Evolutionary conservation across 2,329 filamentous ascomycete genomes (phyloP).

Genomic region (Cladosporium sphaerospermum): DNA sequence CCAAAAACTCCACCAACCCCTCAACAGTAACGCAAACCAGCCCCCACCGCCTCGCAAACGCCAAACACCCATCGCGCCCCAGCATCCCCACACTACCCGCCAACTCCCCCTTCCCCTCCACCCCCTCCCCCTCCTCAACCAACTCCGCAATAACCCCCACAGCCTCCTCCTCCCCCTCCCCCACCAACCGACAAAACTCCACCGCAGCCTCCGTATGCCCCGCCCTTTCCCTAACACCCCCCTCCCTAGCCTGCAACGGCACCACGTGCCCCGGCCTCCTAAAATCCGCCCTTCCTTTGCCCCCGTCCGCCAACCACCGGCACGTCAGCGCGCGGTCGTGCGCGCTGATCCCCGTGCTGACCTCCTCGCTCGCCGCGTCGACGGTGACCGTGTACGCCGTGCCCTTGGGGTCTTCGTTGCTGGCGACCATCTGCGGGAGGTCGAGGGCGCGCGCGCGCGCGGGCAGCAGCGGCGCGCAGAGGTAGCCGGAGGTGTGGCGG

Average conservation of each 20-base stretch:
- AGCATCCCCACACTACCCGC: constrained; percentile 74
- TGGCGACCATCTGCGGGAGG: constrained; percentile 82
- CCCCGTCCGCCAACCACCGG: constrained; percentile 64
- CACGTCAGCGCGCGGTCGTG: constrained; percentile 80
- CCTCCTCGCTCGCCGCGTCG: constrained; percentile 60
- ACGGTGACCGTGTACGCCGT: constrained; percentile 92
- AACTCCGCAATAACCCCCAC: constrained; percentile 87
- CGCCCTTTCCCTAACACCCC: constrained; percentile 70
- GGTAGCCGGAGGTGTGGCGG: constrained; percentile 78
- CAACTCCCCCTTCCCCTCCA: constrained; percentile 61
- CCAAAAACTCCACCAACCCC: constrained; percentile 73
- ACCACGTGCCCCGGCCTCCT: constrained; percentile 85
- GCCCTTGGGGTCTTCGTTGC: constrained; percentile 71
- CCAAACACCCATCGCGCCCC: constrained; percentile 78
- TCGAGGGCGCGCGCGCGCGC: constrained; percentile 62
- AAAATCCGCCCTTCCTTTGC: constrained; percentile 55
- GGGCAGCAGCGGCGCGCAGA: constrained; percentile 78
- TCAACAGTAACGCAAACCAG: constrained; percentile 94
- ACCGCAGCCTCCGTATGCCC: constrained; percentile 93
- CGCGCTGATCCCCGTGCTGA: constrained; percentile 86
- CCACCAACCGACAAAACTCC: constrained; percentile 79
- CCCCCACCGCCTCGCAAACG: constrained; percentile 81
- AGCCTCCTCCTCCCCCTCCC: constrained; percentile 62
- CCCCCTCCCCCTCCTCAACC: constrained; percentile 74
- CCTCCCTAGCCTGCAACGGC: constrained; percentile 69